Base-by-base conservation (phyloP, 1,284 basidiomycete species). In the Athelia sp. region DNA sequence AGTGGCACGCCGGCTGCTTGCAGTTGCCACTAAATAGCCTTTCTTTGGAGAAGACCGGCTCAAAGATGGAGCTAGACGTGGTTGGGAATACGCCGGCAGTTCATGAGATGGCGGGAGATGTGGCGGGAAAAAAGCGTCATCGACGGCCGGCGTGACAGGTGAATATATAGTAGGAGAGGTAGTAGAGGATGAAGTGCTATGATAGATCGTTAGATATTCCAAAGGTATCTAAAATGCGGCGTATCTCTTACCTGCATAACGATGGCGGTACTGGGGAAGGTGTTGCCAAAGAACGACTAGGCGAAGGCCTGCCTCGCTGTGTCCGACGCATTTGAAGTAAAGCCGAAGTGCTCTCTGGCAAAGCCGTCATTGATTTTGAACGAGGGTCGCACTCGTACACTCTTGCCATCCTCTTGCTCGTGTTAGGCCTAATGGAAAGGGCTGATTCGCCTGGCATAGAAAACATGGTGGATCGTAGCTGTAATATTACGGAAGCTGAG, bases 81-180 rank as follows among this genome's bases (percentile, higher is more conserved):
- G 9, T n/a, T 4, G 36, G 19, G 36, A 4, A 21, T 40, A 40
- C 19, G n/a, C n/a, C n/a, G 36, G 36, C 36, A 40, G 15, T n/a
- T n/a, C 36, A 40, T 40, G 36, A 8, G 36, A 21, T 9, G n/a
- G 36, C 15, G 19, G 8, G 6, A 40, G 15, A 40, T n/a, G 36
- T 40, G 36, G 36, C 6, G n/a, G 15, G 36, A 29, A 29, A 29
- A 6, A 29, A 13, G 26, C 26, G 9, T n/a, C 15, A 40, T 40
- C 19, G 36, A 21, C 36, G 36, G 6, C 36, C 19, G 36, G 36
- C 19, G 36, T 40, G 36, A 40, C 6, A 40, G 36, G 36, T n/a
- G 36, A 40, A 40, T 40, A 40, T n/a, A 40, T 17, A 40, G 36
- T 40, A n/a, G 36, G 36, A n/a, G 36, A 40, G 19, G 15, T 40